phyloP scores from a whole-genome alignment of 2,329 filamentous ascomycete species.

The Dendrostoma leiphaemia region DNA sequence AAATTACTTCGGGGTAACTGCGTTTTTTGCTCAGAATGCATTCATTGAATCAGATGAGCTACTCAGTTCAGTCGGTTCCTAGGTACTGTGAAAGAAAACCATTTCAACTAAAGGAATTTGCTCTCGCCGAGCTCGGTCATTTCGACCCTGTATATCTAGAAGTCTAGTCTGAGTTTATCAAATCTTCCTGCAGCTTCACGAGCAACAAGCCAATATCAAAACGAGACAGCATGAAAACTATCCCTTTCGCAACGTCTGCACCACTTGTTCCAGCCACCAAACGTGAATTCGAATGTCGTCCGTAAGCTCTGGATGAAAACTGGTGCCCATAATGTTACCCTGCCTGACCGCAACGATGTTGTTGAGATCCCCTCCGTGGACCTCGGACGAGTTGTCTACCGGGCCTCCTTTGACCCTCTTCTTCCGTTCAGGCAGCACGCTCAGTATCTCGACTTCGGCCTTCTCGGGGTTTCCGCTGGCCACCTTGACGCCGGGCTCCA shows the following conservation, averaged over 20 bases:
- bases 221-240: too few relatives aligned
- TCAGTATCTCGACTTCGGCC: slow-evolving; percentile 47
- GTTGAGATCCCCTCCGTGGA: slow-evolving; percentile 44
- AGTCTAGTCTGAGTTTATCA: too few relatives aligned
- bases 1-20: too few relatives aligned
- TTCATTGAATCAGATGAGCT: too few relatives aligned
- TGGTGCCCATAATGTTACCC: slow-evolving; percentile 89
- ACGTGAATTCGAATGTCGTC: slow-evolving; percentile 82
- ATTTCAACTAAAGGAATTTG: too few relatives aligned
- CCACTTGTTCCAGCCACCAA: slow-evolving; percentile 85
- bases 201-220: background rate
- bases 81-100: too few relatives aligned
- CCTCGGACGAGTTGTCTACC: slow-evolving; percentile 31
- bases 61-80: too few relatives aligned
- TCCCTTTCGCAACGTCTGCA: slow-evolving; percentile 28
- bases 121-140: too few relatives aligned
- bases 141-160: too few relatives aligned
- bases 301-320: slow-evolving; percentile 94
- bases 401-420: slow-evolving; percentile 32
- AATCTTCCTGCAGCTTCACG: background rate
- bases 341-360: slow-evolving; percentile 89
- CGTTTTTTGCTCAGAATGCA: too few relatives aligned
- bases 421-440: slow-evolving; percentile 43
- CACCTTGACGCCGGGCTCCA: slow-evolving; percentile 34
- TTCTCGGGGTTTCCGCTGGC: slow-evolving; percentile 14